These are phyloP conservation scores for Boletus patriciae DNA, from an alignment of 768 basidiomycete genomes.

Conservation along the genomic window DNA sequence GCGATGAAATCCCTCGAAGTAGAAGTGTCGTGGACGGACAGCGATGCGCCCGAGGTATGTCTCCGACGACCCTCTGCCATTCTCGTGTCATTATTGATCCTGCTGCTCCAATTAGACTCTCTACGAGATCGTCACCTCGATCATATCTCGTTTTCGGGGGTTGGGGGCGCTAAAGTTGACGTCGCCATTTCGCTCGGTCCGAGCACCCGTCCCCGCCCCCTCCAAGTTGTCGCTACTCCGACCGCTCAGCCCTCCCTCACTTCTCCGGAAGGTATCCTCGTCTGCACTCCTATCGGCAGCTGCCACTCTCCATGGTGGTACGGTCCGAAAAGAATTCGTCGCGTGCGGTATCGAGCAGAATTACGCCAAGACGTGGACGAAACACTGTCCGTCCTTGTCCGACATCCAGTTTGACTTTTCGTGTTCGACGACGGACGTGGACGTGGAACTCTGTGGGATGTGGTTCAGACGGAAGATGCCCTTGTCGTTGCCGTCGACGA, in stretches of 20 bases:
- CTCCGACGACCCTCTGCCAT: neutral
- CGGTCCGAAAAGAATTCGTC: constrained; percentile 28
- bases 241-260: constrained; percentile 10
- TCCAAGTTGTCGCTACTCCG: constrained; percentile 1
- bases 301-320: neutral
- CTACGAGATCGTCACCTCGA: constrained; percentile 30
- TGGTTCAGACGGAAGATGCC: constrained; percentile 30
- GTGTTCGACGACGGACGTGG: constrained; percentile 23
- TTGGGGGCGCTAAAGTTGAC: constrained; percentile 31
- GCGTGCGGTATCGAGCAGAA: constrained; percentile 25
- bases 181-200: constrained; percentile 32
- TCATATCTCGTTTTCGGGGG: constrained; percentile 34
- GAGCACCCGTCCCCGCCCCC: constrained; percentile 15
- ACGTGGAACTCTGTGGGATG: constrained; percentile 32
- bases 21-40: constrained; percentile 28
- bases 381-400: constrained; percentile 24
- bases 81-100: neutral
- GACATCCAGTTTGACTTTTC: constrained; percentile 35
- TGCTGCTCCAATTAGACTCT: constrained; percentile 18
- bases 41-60: constrained; percentile 32
- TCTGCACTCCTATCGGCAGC: neutral
- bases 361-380: constrained; percentile 33
- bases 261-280: neutral
- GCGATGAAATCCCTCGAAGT: constrained; percentile 27
- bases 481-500: neutral